These are phyloP conservation scores for Cyberlindnera meyerae DNA, from an alignment of 805 yeast species.

Conservation along the genomic window DNA sequence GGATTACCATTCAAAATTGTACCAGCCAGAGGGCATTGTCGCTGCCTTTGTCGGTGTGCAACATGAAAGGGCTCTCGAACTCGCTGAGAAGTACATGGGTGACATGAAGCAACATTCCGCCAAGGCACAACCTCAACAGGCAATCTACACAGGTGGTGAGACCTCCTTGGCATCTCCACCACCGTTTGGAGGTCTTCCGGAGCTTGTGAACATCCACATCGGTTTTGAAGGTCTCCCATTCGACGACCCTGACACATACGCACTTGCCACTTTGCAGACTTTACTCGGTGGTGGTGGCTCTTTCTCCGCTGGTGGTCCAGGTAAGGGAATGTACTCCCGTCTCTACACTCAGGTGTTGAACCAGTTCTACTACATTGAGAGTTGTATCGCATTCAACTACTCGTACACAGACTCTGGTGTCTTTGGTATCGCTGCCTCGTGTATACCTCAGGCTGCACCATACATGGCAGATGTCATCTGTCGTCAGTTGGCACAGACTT, in stretches of 20 bases:
- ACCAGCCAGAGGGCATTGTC: conserved; percentile 75
- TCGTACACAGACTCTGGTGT: conserved; percentile 87
- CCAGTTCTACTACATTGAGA: conserved; percentile 86
- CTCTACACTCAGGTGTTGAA: conserved; percentile 87
- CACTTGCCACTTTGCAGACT: conserved; percentile 84
- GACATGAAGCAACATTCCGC: conserved; percentile 41
- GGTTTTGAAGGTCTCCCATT: conserved; percentile 87
- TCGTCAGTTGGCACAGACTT: conserved; percentile 49
- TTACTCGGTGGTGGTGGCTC: conserved; percentile 96
- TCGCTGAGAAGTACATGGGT: conserved; percentile 61
- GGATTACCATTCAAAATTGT: conserved; percentile 60
- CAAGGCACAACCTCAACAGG: conserved; percentile 30
- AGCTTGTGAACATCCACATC: conserved; percentile 77
- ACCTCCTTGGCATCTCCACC: conserved; percentile 43
- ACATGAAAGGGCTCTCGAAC: conserved; percentile 59
- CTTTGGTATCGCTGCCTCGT: conserved; percentile 82
- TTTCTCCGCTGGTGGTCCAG: conserved; percentile 98
- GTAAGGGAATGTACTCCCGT: conserved; percentile 97
- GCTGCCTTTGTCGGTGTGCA: conserved; percentile 85
- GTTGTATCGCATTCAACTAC: conserved; percentile 83
- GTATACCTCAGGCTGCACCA: conserved; percentile 82
- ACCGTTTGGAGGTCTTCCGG: conserved; percentile 50
- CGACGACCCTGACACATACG: conserved; percentile 80
- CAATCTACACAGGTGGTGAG: conserved; percentile 59
- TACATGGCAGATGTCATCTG: conserved; percentile 77